Evolutionary conservation across 768 basidiomycete species (phyloP), one percentile per base, ranked within the genome.

Genomic region (Boletellus ananas): DNA sequence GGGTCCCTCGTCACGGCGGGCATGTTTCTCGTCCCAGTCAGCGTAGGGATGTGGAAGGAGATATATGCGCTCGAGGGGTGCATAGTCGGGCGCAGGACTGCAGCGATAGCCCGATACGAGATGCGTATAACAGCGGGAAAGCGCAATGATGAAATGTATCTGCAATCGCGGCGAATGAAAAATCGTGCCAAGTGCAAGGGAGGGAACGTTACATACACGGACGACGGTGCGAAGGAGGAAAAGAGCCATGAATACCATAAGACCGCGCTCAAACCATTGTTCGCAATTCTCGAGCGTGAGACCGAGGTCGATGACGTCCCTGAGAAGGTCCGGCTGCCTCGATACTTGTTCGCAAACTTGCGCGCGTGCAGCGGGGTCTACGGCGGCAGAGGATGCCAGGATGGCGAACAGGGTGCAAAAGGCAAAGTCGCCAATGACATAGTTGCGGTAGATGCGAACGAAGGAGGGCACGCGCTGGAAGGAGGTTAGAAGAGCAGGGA

Each of bases 241-340:
- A 38, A 81, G 63, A 2, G 74, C 80, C 42, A 88, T 70, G 31
- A 80, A 73, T 0, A 72, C 82, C 51, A 85, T 63, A 29, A 83
- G 75, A 8, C 79, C 84, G 35, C 81, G 75, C 62, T 85, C 86
- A 41, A 89, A 76, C 84, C 85, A 88, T 50, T 78, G 75, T 61
- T 91, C 89, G 63, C 90, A 91, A 56, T 89, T 88, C 68, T 90
- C 88, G 37, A 87, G 67, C 58, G 77, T 86, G 58, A 90, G 72
- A 0, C 87, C 88, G 60, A 85, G 76, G 61, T 87, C 84, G 43
- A 78, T 74, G 69, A 88, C 67, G 56, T 80, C 81, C 9, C 81
- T 80, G 68, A 90, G 76, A 36, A 90, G 71, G 62, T 90, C 87
- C 16, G 87, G 84, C 47, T 89, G 84, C 43, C 81, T 76, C 4